Evolutionary conservation across 2,329 filamentous ascomycete species (phyloP).

Genomic region (Cytospora leucostoma): DNA sequence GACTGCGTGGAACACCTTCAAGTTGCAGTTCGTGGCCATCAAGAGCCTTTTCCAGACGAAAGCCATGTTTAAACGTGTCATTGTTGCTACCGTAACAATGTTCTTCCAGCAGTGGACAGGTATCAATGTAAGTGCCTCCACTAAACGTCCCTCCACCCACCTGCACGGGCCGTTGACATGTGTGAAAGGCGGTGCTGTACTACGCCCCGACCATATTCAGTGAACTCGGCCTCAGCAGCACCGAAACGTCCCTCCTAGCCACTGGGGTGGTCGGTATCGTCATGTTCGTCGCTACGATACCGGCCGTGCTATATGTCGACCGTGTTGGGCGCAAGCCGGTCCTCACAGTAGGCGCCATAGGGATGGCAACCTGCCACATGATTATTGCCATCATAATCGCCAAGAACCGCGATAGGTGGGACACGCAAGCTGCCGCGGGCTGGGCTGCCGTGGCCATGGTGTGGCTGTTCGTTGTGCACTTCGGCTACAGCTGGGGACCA

Average conservation of each 20-base stretch:
- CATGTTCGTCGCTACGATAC: slow-evolving; percentile 69
- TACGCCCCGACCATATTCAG: slow-evolving; percentile 69
- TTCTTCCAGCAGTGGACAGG: slow-evolving; percentile 53
- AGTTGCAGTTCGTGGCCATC: slow-evolving; percentile 69
- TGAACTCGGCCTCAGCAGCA: slow-evolving; percentile 60
- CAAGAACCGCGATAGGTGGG: slow-evolving; percentile 61
- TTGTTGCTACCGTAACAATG: slow-evolving; percentile 64
- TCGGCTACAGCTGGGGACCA: slow-evolving; percentile 75
- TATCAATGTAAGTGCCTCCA: slow-evolving; percentile 38
- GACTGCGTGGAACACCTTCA: slow-evolving; percentile 64
- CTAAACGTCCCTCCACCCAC: too few relatives aligned
- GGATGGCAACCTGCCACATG: slow-evolving; percentile 71
- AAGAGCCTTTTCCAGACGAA: slow-evolving; percentile 63
- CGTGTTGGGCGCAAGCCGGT: slow-evolving; percentile 64
- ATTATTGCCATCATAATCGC: slow-evolving; percentile 72
- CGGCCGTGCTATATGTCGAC: slow-evolving; percentile 67
- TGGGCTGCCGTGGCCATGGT: slow-evolving; percentile 71
- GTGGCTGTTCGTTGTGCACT: slow-evolving; percentile 75
- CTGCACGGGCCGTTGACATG: too few relatives aligned
- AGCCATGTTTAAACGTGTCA: slow-evolving; percentile 67
- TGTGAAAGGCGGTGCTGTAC: slow-evolving; percentile 4
- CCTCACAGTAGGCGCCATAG: slow-evolving; percentile 64
- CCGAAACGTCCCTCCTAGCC: slow-evolving; percentile 59
- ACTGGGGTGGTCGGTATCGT: slow-evolving; percentile 72
- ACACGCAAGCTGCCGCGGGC: slow-evolving; percentile 58